These are phyloP conservation scores for Dictyostelium firmibasis DNA, from an alignment of 78 protist species.

Conservation along the genomic window DNA sequence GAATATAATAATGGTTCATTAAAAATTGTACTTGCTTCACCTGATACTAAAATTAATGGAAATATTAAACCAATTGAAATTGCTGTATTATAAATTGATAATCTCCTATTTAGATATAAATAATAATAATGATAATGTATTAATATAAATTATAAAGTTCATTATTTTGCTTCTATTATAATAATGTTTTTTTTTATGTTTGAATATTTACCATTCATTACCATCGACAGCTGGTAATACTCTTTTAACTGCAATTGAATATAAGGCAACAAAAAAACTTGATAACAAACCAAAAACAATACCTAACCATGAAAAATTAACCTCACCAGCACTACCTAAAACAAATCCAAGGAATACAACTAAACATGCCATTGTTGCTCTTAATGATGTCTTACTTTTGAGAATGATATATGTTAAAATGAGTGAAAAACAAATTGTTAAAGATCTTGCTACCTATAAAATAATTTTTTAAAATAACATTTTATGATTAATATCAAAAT, in stretches of 20 bases:
- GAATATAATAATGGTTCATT: constrained; percentile 9
- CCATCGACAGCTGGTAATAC: constrained; percentile 64
- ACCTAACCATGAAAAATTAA: constrained; percentile 87
- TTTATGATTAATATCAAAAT: too few species aligned
- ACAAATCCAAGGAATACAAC: constrained; percentile 87
- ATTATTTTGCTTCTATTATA: too few species aligned
- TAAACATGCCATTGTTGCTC: constrained; percentile 75
- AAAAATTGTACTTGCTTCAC: constrained; percentile 65
- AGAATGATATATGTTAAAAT: constrained; percentile 82
- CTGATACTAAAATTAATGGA: constrained; percentile 77
- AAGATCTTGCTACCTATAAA: constrained; percentile 88
- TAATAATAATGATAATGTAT: too few species aligned
- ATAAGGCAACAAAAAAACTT: constrained; percentile 86
- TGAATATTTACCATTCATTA: constrained; percentile 76
- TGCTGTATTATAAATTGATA: constrained; percentile 88
- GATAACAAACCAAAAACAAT: constrained; percentile 87
- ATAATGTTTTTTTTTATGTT: too few species aligned
- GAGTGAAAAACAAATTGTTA: constrained; percentile 89
- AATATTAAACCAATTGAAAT: constrained; percentile 74
- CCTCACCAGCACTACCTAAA: constrained; percentile 87
- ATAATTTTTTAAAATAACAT: not conserved
- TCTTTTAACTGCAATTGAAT: constrained; percentile 89
- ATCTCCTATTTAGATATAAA: constrained; percentile 16
- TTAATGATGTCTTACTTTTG: constrained; percentile 75
- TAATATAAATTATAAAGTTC: too few species aligned